Percentiles rank a stretch among this genome's conserved stretches.
Conservation (phyloP, 192 early-diverging fungal genomes). For the Cladochytrium replicatum region DNA sequence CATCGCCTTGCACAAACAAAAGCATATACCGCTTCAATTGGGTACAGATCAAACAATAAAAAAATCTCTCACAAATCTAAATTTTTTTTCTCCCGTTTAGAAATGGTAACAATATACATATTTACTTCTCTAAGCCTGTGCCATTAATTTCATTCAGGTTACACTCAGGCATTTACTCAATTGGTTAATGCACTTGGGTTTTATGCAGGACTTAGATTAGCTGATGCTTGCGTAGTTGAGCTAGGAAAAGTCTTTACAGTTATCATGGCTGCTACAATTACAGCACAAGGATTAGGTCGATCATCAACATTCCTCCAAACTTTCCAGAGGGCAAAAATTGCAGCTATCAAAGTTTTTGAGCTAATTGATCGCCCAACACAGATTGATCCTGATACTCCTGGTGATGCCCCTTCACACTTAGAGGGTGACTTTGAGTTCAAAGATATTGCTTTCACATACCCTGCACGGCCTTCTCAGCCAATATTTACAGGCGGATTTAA, state of each 20-base stretch:
- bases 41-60: too few species aligned
- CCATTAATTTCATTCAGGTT: too few species aligned
- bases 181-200: slow-evolving; percentile 3
- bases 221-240: slow-evolving; percentile 4
- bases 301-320: slow-evolving; percentile 36
- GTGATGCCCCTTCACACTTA: slow-evolving; percentile 9
- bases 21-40: slow-evolving; percentile 55
- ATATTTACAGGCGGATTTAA: background rate
- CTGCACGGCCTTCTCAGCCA: background rate
- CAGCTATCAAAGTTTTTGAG: slow-evolving; percentile 61
- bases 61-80: too few species aligned
- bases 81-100: too few species aligned
- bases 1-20: slow-evolving; percentile 56
- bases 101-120: too few species aligned
- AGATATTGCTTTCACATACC: background rate
- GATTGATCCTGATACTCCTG: slow-evolving; percentile 47
- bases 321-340: slow-evolving; percentile 1
- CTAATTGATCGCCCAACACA: slow-evolving; percentile 58
- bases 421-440: background rate
- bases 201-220: slow-evolving; percentile 6
- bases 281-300: slow-evolving; percentile 36
- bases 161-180: too few species aligned
- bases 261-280: slow-evolving; percentile 9
- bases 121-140: too few species aligned
- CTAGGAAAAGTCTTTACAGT: background rate